These are phyloP conservation scores for Pinus albicaulis DNA, from an alignment of 75 land plant species.

Conservation along the genomic window DNA sequence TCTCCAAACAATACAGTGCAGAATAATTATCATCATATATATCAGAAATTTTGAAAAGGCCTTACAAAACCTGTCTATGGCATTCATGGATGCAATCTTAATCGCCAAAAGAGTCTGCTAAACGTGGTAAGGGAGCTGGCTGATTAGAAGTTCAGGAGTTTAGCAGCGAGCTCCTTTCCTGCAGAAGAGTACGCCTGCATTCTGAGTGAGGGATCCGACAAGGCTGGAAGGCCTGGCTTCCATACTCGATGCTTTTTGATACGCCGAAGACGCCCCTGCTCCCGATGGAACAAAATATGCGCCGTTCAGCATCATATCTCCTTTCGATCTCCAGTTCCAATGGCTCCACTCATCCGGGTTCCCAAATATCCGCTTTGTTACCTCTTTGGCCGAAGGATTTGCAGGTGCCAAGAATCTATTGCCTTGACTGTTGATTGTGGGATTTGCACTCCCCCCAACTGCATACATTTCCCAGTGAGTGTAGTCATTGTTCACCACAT, in stretches of 20 bases:
- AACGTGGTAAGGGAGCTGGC: too few relatives aligned
- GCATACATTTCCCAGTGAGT: slow-evolving; percentile 47
- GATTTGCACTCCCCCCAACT: slow-evolving; percentile 38
- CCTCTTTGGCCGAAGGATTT: slow-evolving; percentile 34
- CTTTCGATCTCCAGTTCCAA: slow-evolving; percentile 83
- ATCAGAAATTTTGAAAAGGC: too few relatives aligned
- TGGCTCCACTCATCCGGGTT: slow-evolving; percentile 45
- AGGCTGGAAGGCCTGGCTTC: slow-evolving; percentile 12
- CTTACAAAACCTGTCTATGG: too few relatives aligned
- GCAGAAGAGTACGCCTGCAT: slow-evolving; percentile 47
- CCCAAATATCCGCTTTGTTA: slow-evolving; percentile 69
- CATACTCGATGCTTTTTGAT: too few relatives aligned
- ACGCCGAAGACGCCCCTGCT: too few relatives aligned
- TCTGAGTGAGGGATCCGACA: slow-evolving; percentile 37
- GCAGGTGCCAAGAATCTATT: slow-evolving; percentile 33
- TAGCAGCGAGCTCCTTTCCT: neutral
- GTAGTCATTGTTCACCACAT: slow-evolving; percentile 45
- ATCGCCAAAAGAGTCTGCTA: too few relatives aligned
- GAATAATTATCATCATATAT: too few relatives aligned
- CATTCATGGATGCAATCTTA: too few relatives aligned
- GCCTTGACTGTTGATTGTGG: slow-evolving; percentile 39
- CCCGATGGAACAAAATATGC: slow-evolving; percentile 78
- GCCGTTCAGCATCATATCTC: slow-evolving; percentile 77
- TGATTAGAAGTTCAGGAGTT: neutral
- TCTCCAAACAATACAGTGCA: too few relatives aligned